A percentile compares a stretch with the other conserved stretches of the same genome.
Conservation (phyloP, 2,329 filamentous ascomycete genomes). For the Fusarium miscanthi region DNA sequence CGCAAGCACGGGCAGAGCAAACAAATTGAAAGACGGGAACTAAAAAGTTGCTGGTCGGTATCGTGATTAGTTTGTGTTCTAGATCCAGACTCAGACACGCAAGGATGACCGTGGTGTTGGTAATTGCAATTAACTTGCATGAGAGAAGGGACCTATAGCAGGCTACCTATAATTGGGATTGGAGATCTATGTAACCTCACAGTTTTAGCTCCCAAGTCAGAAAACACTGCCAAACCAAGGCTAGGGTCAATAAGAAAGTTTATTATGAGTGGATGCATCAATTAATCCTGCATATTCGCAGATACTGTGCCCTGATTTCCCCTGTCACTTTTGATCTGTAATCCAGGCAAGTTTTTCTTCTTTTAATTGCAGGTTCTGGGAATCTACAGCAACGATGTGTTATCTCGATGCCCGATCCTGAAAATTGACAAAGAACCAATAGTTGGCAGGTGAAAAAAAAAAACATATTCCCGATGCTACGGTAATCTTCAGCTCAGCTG, state of each 20-base stretch:
- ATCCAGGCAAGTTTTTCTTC: slow-evolving; percentile 18
- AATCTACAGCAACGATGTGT: slow-evolving; percentile 15
- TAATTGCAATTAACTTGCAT: slow-evolving; percentile 19
- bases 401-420: slow-evolving; percentile 20
- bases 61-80: background rate
- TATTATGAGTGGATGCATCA: slow-evolving; percentile 16
- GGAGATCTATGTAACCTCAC: slow-evolving; percentile 10
- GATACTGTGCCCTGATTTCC: background rate
- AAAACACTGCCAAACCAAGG: slow-evolving; percentile 18
- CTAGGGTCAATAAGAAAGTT: slow-evolving; percentile 2
- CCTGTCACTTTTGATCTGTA: slow-evolving; percentile 1
- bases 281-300: slow-evolving; percentile 3
- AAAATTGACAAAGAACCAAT: slow-evolving; percentile 29
- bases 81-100: background rate
- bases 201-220: slow-evolving; percentile 1
- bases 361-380: background rate
- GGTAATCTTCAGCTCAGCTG: slow-evolving; percentile 17
- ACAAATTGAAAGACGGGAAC: slow-evolving; percentile 7
- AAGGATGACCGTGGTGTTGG: slow-evolving; percentile 21
- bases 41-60: slow-evolving; percentile 11
- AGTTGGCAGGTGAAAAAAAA: background rate
- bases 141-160: background rate
- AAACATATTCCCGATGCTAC: slow-evolving; percentile 8
- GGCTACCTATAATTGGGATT: slow-evolving; percentile 18
- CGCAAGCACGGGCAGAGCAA: background rate